Base-by-base conservation (phyloP, 768 basidiomycete species). In the Scleroderma bovista region DNA sequence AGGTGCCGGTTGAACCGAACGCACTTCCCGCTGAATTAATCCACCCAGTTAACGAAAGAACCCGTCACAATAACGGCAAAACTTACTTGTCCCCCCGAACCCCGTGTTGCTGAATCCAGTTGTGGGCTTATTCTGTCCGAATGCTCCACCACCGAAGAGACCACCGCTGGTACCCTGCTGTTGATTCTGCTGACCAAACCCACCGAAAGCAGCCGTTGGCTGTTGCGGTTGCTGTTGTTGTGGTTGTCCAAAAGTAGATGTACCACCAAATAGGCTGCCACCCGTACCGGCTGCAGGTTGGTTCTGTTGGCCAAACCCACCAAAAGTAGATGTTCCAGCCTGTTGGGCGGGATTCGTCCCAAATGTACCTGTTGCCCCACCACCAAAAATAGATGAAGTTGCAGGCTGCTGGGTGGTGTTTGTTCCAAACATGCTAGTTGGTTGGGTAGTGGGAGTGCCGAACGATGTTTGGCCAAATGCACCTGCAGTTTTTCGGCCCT, bases 401-500 rank as follows among this genome's bases (percentile, higher is more conserved):
- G 63, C 23, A n/a, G 65, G 58, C 34, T 65, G 67, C 32, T 65
- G 63, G 2, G 62, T 58, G 7, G 64, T 39, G 11, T 60, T 49
- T 11, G 63, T 54, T n/a, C 67, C 65, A 17, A 67, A 67, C 19
- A 60, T 51, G 42, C 22, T 45, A 13, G 59, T 46, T 32, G 65
- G 19, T 54, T 67, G 65, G 3, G 65, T n/a, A 17, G 57, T 19
- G 17, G 65, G 55, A n/a, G 57, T 52, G 24, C 51, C 57, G 39
- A 60, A 67, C 10, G 65, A 56, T 10, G 77, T 59, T 65, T 75
- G 75, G 19, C 78, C 79, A 64, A 88, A 91, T 39, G 77, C 75
- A 50, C 71, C 69, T 11, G 82, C 84, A 12, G 83, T 81, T 68
- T 90, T 90, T 16, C 87, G 78, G 44, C 79, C 79, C 61, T 87